A percentile compares a stretch with the other conserved stretches of the same genome.
Conservation (phyloP, 75 land plant genomes). For the Selaginella tamariscina region DNA sequence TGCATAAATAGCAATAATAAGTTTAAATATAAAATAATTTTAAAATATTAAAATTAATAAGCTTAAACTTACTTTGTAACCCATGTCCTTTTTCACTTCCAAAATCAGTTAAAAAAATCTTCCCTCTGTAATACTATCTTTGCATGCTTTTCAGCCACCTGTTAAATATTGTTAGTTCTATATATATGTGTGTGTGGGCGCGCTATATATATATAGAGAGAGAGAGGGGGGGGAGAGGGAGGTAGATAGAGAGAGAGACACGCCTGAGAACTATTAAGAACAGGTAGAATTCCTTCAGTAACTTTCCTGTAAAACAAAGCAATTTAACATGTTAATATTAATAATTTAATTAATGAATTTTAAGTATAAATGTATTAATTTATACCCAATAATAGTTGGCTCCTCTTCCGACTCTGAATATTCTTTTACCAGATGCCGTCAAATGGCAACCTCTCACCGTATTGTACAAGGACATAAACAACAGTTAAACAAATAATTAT, state of each 20-base stretch:
- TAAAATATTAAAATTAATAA: not conserved
- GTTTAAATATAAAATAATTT: not conserved
- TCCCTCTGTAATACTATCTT: slow-evolving; percentile 47
- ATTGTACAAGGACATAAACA: slow-evolving; percentile 48
- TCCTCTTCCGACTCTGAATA: slow-evolving; percentile 41
- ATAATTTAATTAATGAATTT: not conserved
- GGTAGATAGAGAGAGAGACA: not conserved
- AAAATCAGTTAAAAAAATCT: slow-evolving; percentile 61
- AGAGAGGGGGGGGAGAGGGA: no score
- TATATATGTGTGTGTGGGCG: no score
- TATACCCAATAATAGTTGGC: slow-evolving; percentile 53
- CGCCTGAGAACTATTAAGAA: slow-evolving; percentile 12
- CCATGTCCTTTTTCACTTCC: slow-evolving; percentile 70
- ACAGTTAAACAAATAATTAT: not conserved
- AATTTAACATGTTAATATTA: not conserved
- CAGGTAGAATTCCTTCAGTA: slow-evolving; percentile 23
- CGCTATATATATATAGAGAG: no score
- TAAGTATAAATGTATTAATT: not conserved
- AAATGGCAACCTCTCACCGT: slow-evolving; percentile 19
- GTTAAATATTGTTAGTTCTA: slow-evolving; percentile 1
- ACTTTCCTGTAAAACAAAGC: not conserved
- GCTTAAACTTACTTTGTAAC: slow-evolving; percentile 49
- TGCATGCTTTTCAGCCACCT: slow-evolving; percentile 64
- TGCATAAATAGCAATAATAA: slow-evolving; percentile 18
- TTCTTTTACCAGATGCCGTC: slow-evolving; percentile 17